Conservation (phyloP, 345 rosid genomes). For the Lepidium sativum region DNA sequence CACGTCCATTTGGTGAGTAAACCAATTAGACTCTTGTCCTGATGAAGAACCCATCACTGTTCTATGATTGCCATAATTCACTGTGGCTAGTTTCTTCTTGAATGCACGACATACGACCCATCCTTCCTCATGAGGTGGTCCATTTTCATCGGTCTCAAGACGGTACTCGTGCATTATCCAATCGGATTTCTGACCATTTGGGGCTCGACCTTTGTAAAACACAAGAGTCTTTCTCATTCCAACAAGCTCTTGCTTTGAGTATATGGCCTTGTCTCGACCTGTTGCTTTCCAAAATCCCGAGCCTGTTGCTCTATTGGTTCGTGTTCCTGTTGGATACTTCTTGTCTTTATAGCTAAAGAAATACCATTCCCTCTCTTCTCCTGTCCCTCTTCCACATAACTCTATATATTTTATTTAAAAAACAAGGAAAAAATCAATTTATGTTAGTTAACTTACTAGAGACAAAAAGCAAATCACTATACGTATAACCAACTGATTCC, state of each 20-base stretch:
- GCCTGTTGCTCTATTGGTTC: slow-evolving; percentile 92
- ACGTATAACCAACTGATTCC: not conserved
- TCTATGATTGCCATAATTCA: slow-evolving; percentile 23
- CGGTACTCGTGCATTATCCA: slow-evolving; percentile 99
- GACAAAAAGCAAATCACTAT: not conserved
- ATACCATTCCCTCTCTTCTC: slow-evolving; percentile 93
- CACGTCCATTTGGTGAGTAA: slow-evolving; percentile 18
- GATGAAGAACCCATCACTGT: slow-evolving; percentile 29
- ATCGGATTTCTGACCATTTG: slow-evolving; percentile 87
- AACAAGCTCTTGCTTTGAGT: slow-evolving; percentile 64
- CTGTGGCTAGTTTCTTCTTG: slow-evolving; percentile 62
- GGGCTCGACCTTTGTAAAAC: slow-evolving; percentile 90
- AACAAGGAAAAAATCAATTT: too few species aligned
- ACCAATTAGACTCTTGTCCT: slow-evolving; percentile 27
- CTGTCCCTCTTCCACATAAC: slow-evolving; percentile 70
- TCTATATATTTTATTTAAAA: slow-evolving; percentile 28
- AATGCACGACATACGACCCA: slow-evolving; percentile 97
- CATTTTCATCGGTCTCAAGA: slow-evolving; percentile 87
- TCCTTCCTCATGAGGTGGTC: slow-evolving; percentile 92
- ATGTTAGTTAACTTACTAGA: not conserved
- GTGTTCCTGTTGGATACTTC: slow-evolving; percentile 95
- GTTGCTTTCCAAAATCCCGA: slow-evolving; percentile 99
- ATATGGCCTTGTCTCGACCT: slow-evolving; percentile 92
- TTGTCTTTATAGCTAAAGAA: slow-evolving; percentile 95
- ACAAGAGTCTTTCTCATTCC: slow-evolving; percentile 98